phyloP scores from a whole-genome alignment of 495 filamentous ascomycete genomes.

The Penicillium chermesinum region DNA sequence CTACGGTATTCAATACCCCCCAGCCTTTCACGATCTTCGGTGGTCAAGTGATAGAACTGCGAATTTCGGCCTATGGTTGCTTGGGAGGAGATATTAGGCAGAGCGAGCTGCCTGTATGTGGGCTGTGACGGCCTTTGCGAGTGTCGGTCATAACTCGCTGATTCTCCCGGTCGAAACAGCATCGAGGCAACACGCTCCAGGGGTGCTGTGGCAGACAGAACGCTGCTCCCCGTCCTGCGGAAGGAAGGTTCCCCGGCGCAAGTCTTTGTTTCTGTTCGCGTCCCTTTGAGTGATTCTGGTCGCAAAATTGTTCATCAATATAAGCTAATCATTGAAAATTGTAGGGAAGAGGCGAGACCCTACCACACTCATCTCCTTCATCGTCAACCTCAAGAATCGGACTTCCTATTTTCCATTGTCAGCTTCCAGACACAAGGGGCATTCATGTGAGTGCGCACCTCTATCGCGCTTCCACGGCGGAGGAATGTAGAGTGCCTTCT shows the following conservation, averaged over 20 bases:
- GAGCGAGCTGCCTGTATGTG: constrained; percentile 8
- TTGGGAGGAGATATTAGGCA: constrained; percentile 25
- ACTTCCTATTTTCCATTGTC: not conserved
- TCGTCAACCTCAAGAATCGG: not conserved
- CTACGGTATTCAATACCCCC: constrained; percentile 62
- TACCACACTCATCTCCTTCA: too few relatives aligned
- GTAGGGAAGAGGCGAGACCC: too few relatives aligned
- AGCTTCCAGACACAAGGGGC: not conserved
- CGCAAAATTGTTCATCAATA: too few relatives aligned
- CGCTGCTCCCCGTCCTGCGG: too few relatives aligned
- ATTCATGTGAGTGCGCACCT: constrained; percentile 17
- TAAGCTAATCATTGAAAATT: too few relatives aligned
- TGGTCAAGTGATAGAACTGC: constrained; percentile 63
- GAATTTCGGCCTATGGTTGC: constrained; percentile 75
- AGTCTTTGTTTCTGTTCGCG: too few relatives aligned
- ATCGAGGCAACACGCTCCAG: too few relatives aligned
- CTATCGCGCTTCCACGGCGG: constrained; percentile 28
- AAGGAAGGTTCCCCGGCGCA: too few relatives aligned
- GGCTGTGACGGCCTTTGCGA: not conserved
- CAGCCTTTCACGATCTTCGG: constrained; percentile 52
- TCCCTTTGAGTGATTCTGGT: too few relatives aligned
- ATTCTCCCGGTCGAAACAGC: too few relatives aligned
- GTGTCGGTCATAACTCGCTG: too few relatives aligned
- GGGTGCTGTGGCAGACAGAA: too few relatives aligned
- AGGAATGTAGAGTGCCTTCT: constrained; percentile 32